Evolutionary conservation across 1,139 yeast species (phyloP).

Genomic region (Taiozyma sp.): DNA sequence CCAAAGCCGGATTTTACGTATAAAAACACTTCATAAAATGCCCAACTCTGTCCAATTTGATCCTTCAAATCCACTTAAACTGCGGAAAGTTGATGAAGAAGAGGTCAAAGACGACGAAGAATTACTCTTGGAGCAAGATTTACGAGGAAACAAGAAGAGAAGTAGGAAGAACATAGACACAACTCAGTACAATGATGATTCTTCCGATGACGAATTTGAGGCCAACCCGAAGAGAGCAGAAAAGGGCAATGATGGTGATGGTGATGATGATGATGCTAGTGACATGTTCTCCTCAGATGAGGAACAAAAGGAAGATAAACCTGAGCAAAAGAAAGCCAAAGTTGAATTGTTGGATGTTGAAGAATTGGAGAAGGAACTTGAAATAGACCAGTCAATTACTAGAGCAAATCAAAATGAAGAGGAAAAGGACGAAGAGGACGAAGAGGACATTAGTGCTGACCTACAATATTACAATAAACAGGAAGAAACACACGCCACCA

Average conservation of each 20-base stretch:
- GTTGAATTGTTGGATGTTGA: slow-evolving; percentile 11
- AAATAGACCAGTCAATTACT: slow-evolving; percentile 1
- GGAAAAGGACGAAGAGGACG: slow-evolving; percentile 4
- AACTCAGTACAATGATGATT: slow-evolving; percentile 17
- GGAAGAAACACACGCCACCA: slow-evolving; percentile 5
- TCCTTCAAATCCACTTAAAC: slow-evolving; percentile 9
- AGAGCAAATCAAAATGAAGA: background rate
- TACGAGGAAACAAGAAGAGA: slow-evolving; percentile 8
- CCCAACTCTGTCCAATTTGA: slow-evolving; percentile 6
- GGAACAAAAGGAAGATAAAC: slow-evolving; percentile 6
- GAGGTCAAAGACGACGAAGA: slow-evolving; percentile 3
- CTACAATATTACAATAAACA: slow-evolving; percentile 8
- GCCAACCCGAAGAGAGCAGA: background rate
- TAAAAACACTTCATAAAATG: background rate
- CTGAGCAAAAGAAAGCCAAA: background rate
- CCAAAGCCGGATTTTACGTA: background rate
- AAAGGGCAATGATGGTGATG: slow-evolving; percentile 7
- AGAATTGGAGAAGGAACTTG: slow-evolving; percentile 13
- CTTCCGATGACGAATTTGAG: slow-evolving; percentile 14
- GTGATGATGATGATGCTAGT: slow-evolving; percentile 8
- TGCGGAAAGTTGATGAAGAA: slow-evolving; percentile 5
- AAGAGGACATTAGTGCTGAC: slow-evolving; percentile 5
- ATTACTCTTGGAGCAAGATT: slow-evolving; percentile 9
- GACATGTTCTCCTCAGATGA: slow-evolving; percentile 22
- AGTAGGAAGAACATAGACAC: slow-evolving; percentile 7